Evolutionary conservation across 176 grass and related monocot genomes (phyloP).

Genomic region (Cymbopogon citratus): DNA sequence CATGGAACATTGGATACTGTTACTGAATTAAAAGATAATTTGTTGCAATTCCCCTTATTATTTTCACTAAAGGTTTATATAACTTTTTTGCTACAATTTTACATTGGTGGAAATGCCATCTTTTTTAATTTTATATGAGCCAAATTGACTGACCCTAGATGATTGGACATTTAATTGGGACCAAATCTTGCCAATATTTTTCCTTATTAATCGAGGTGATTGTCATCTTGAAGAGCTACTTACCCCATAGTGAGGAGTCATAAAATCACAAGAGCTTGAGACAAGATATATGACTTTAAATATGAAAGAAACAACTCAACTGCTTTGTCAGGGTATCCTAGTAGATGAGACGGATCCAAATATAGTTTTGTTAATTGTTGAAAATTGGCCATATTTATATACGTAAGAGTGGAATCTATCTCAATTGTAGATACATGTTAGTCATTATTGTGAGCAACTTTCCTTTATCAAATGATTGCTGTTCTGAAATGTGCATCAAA

Average conservation of each 20-base stretch:
- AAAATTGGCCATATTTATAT: background rate
- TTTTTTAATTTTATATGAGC: conserved; percentile 1
- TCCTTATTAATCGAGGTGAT: conserved; percentile 1
- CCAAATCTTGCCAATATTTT: conserved; percentile 10
- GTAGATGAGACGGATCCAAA: conserved; percentile 12
- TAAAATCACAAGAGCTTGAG: conserved; percentile 15
- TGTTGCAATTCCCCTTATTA: background rate
- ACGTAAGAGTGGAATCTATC: conserved; percentile 24
- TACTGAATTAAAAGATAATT: conserved; percentile 8
- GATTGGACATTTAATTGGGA: background rate
- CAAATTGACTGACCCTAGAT: background rate
- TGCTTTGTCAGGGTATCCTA: background rate
- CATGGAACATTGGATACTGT: background rate
- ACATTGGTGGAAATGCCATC: background rate
- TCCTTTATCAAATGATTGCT: conserved; percentile 24
- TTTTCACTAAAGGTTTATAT: background rate
- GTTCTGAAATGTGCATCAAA: conserved; percentile 26
- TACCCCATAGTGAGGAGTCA: background rate
- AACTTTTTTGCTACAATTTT: background rate
- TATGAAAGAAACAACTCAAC: conserved; percentile 32
- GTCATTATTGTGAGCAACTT: conserved; percentile 23
- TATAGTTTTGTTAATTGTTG: conserved; percentile 14
- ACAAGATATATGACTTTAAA: conserved; percentile 13
- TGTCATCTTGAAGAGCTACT: conserved; percentile 2
- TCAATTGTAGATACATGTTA: conserved; percentile 35